Conservation (phyloP, 106 monocot genomes). For the Ottelia alismoides region DNA sequence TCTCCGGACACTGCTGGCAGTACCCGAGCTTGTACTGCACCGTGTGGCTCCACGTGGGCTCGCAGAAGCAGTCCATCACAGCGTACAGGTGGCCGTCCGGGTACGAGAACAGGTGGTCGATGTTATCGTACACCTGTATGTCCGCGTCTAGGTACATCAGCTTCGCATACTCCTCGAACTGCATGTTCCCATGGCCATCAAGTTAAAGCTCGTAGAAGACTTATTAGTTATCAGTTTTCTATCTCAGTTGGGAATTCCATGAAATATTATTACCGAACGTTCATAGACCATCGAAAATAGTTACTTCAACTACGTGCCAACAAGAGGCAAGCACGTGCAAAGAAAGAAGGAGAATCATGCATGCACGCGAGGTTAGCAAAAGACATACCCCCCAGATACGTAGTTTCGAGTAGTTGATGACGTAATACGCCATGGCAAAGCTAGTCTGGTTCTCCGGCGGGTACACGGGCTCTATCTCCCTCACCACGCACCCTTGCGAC, state of each 20-base stretch:
- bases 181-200: background rate
- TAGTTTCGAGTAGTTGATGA: conserved; percentile 90
- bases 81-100: conserved; percentile 54
- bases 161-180: conserved; percentile 79
- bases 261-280: no score
- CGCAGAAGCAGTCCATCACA: conserved; percentile 86
- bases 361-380: no score
- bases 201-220: no score
- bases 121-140: conserved; percentile 77
- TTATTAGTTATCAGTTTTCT: no score
- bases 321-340: no score
- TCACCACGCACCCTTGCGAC: conserved; percentile 61
- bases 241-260: no score
- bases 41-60: conserved; percentile 79
- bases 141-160: conserved; percentile 82
- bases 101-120: conserved; percentile 56
- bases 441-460: conserved; percentile 66
- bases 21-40: conserved; percentile 53
- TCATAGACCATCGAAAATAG: no score
- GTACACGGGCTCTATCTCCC: conserved; percentile 62
- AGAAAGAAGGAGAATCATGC: no score
- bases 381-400: conserved; percentile 83
- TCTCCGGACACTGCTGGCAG: conserved; percentile 69
- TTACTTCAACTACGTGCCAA: no score
- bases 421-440: conserved; percentile 86